These are phyloP conservation scores for Pythium pyrilobum DNA, from an alignment of 352 stramenopile genomes.

Conservation along the genomic window DNA sequence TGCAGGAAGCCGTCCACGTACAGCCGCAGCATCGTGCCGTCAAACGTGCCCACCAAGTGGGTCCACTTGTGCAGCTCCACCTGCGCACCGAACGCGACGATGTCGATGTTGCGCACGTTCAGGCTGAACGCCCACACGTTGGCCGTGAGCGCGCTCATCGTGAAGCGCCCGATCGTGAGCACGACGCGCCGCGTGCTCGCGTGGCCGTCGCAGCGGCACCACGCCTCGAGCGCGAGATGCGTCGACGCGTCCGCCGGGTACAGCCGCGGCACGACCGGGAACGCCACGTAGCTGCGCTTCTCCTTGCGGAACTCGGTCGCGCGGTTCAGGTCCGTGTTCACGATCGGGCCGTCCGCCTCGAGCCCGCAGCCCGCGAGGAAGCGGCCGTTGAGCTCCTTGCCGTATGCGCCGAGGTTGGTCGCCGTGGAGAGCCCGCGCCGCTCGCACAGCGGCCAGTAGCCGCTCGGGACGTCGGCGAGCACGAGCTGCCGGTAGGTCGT, in stretches of 20 bases:
- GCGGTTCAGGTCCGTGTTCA: constrained; percentile 81
- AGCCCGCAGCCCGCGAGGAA: constrained; percentile 62
- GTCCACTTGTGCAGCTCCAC: constrained; percentile 75
- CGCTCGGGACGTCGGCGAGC: constrained; percentile 47
- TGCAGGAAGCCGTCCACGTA: constrained; percentile 76
- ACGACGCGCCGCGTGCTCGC: constrained; percentile 66
- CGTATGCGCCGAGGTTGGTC: constrained; percentile 61
- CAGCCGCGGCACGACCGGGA: constrained; percentile 32
- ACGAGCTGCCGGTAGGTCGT: constrained; percentile 81
- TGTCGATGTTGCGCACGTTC: constrained; percentile 76
- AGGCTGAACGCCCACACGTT: constrained; percentile 81
- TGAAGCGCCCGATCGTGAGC: constrained; percentile 70
- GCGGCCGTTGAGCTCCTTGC: constrained; percentile 36
- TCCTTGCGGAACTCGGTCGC: constrained; percentile 54
- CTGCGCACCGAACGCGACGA: constrained; percentile 43
- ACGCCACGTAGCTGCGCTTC: constrained; percentile 46
- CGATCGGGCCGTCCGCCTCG: constrained; percentile 67
- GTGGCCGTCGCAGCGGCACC: constrained; percentile 64
- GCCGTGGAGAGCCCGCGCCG: constrained; percentile 61
- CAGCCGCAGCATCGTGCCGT: constrained; percentile 79
- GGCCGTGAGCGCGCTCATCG: constrained; percentile 55
- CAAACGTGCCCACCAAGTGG: constrained; percentile 84
- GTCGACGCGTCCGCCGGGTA: constrained; percentile 35
- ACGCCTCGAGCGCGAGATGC: constrained; percentile 70
- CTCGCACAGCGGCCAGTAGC: constrained; percentile 88